phyloP scores from a whole-genome alignment of 176 grass and related monocot genomes.

The Rhynchospora pubera region DNA sequence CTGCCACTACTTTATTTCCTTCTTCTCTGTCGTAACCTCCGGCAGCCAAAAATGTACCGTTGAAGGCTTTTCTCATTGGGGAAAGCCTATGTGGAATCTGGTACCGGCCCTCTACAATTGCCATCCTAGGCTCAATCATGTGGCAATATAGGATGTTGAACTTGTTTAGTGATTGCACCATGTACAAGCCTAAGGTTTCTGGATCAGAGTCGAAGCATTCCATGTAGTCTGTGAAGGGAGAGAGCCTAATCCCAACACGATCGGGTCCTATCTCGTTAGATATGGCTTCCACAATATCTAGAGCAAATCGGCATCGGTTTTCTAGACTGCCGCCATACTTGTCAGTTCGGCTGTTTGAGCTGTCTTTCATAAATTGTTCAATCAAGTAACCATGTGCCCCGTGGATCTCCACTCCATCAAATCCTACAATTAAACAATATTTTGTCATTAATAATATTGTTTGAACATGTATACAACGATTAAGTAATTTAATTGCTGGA shows the following conservation, averaged over 20 bases:
- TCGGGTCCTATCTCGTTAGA: slow-evolving; percentile 21
- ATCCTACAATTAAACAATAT: slow-evolving; percentile 16
- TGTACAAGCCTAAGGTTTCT: slow-evolving; percentile 16
- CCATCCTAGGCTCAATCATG: slow-evolving; percentile 29
- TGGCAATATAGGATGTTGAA: slow-evolving; percentile 28
- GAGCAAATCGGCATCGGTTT: slow-evolving; percentile 40
- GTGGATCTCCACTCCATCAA: slow-evolving; percentile 54
- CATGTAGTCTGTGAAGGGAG: slow-evolving; percentile 29
- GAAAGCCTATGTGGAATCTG: slow-evolving; percentile 26
- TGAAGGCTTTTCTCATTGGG: slow-evolving; percentile 31
- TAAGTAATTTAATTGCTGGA: not conserved
- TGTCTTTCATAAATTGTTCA: slow-evolving; percentile 60
- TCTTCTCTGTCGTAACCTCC: slow-evolving; percentile 41
- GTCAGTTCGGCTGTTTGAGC: slow-evolving; percentile 36
- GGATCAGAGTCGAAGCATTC: slow-evolving; percentile 41
- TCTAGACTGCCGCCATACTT: slow-evolving; percentile 33
- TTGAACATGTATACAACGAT: not conserved
- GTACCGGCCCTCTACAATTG: not conserved
- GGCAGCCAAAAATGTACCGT: slow-evolving; percentile 25
- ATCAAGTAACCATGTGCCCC: slow-evolving; percentile 43
- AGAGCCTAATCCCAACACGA: slow-evolving; percentile 10
- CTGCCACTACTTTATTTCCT: slow-evolving; percentile 31
- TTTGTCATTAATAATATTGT: not conserved
- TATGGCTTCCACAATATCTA: slow-evolving; percentile 29
- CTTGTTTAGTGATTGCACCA: slow-evolving; percentile 25